Evolutionary conservation across 176 grass and related monocot genomes (phyloP), one percentile per base, ranked within the genome.

Genomic region (Microstegium vimineum): DNA sequence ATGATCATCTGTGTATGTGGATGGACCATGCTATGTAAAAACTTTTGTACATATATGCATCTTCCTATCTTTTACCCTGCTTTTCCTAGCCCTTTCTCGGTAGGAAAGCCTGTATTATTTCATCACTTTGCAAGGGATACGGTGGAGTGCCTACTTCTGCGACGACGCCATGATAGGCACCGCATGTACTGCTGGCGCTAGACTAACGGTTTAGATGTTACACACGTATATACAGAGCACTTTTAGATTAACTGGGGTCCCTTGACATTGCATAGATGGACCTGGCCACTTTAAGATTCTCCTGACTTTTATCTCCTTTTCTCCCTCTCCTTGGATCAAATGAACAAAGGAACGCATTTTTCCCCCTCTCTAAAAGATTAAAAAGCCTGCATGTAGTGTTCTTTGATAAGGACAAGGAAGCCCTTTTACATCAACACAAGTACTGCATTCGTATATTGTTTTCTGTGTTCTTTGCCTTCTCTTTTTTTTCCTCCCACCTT

Each of bases 381-480:
- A 35, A 80, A 78, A 78, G 74, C 64, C 31, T 61, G 47, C 1
- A 10, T 36, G 33, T 61, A 61, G 52, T 35, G 74, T 46, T 78
- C 49, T 56, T 70, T 85, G 65, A 60, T 45, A 69, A 69, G 62
- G 82, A 77, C 82, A 45, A 77, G 23, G 11, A 57, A 69, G 46
- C 62, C 15, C 26, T 77, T 77, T 69, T 69, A 26, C 61, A 31
- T 83, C 13, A 51, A n/a, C n/a, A n/a, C n/a, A n/a, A 46, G 42
- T 40, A 30, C 81, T 7, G 40, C 14, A 40, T 18, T 9, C 42
- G 8, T 18, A 5, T 12, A 18, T 45, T 76, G 59, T 66, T 67
- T 65, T 78, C 8, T 47, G 8, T 47, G 25, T 1, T 4, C 25
- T 8, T 41, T 67, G 6, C 65, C 1, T 16, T 23, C 4, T 14